Evolutionary conservation across 169 alveolate species (phyloP), one percentile per base, ranked within the genome.

Genomic region (Cryptosporidium sp.): DNA sequence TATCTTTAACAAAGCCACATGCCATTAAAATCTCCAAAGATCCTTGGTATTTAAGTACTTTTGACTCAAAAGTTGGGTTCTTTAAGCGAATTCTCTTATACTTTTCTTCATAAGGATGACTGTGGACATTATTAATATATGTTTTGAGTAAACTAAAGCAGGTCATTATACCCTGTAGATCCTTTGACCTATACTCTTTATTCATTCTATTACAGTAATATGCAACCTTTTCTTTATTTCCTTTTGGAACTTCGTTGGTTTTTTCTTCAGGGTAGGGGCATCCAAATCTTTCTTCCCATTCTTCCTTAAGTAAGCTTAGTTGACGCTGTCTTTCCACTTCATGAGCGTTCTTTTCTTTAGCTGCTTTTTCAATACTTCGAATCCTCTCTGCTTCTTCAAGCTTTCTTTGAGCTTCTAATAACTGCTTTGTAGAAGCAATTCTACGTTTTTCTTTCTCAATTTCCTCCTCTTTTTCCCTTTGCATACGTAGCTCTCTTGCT

Each of bases 271-370:
- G 89, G 29, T 80, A 80, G 23, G 89, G 89, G 18, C 89, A 80
- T 29, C 95, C 94, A 55, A 93, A 93, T 50, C 95, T 73, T 33
- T 91, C 93, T 37, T 91, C 85, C 86, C 91, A 93, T 9, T 93
- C 95, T 23, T 86, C 86, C 1, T 86, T 84, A 26, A 93, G 69
- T 31, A 93, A 69, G 68, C 84, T 91, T 6, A 91, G 65, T 68
- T 93, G 95, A 43, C 95, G 91, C 43, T 91, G 91, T 39, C 93
- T 70, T 35, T 93, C 95, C 10, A 50, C 89, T 70, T 85, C 92
- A 50, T 92, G 94, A 16, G 74, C 93, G 69, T 89, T 92, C 70
- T 92, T 92, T 62, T 92, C 94, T 45, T 59, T 86, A 55, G 89
- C 86, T 21, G 67, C 75, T 68, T 85, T 84, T 14, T 62, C 84